These are phyloP conservation scores for Pseudomonodictys pantanalensis DNA, from an alignment of 495 filamentous ascomycete genomes.

Conservation along the genomic window DNA sequence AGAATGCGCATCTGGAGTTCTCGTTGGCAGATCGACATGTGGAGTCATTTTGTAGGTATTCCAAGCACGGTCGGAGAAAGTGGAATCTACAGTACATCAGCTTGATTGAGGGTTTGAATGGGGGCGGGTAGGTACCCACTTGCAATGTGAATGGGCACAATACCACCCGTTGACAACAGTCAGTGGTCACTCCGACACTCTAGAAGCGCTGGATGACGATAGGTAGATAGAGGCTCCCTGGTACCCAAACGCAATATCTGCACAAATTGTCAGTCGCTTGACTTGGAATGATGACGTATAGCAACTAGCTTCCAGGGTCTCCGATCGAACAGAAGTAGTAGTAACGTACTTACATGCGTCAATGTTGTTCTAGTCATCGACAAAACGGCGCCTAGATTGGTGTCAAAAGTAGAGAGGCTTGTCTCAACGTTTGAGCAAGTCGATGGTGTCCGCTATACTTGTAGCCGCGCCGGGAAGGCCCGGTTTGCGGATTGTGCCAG, in stretches of 20 bases:
- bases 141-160: not conserved
- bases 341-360: constrained; percentile 5
- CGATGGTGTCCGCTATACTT: not conserved
- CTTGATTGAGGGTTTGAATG: too few species aligned
- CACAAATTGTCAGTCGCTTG: not conserved
- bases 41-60: constrained; percentile 29
- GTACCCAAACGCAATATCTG: not conserved
- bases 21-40: constrained; percentile 18
- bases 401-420: too few species aligned
- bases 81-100: too few species aligned
- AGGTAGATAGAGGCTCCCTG: too few species aligned
- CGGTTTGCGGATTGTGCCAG: not conserved
- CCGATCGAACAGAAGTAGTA: not conserved
- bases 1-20: not conserved
- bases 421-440: not conserved
- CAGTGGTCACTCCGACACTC: not conserved
- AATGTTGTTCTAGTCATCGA: not conserved
- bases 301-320: too few species aligned
- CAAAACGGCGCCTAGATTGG: too few species aligned
- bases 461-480: not conserved
- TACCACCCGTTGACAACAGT: not conserved
- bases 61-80: not conserved
- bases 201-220: too few species aligned
- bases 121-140: too few species aligned
- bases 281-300: constrained; percentile 1